phyloP scores from a whole-genome alignment of 768 basidiomycete genomes.

The Collybia sordida region DNA sequence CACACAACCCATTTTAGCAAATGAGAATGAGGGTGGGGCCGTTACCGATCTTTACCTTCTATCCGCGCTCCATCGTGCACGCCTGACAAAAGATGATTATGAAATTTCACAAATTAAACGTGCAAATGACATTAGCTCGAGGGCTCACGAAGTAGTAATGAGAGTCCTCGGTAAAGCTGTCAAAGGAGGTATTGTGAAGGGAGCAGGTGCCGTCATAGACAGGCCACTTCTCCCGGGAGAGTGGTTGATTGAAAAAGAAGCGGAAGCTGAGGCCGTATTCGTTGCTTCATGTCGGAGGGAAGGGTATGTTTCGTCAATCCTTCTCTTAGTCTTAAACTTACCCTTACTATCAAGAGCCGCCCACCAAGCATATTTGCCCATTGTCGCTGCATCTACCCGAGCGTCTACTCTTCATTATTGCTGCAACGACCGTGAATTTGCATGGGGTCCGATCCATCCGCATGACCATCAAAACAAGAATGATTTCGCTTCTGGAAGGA shows the following conservation, averaged over 20 bases:
- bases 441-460: constrained; percentile 72
- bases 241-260: constrained; percentile 91
- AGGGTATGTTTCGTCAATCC: constrained; percentile 56
- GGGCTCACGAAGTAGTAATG: constrained; percentile 93
- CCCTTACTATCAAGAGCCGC: constrained; percentile 50
- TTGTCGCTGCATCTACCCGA: constrained; percentile 83
- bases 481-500: constrained; percentile 39
- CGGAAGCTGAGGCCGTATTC: constrained; percentile 92
- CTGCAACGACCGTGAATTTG: constrained; percentile 86
- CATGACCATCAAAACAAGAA: constrained; percentile 56
- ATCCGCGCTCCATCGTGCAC: constrained; percentile 74
- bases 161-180: constrained; percentile 79
- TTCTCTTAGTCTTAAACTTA: constrained; percentile 1
- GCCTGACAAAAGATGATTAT: constrained; percentile 71
- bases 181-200: constrained; percentile 50
- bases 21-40: constrained; percentile 30
- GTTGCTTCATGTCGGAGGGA: constrained; percentile 86
- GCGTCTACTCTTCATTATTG: constrained; percentile 94
- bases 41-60: constrained; percentile 68
- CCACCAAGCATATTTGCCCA: constrained; percentile 91
- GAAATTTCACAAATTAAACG: constrained; percentile 77
- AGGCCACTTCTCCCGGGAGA: constrained; percentile 67
- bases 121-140: constrained; percentile 84
- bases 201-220: constrained; percentile 40
- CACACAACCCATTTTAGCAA: constrained; percentile 31